Base-by-base conservation (phyloP, 2,329 filamentous ascomycete genomes). In the Aspergillus sp. region DNA sequence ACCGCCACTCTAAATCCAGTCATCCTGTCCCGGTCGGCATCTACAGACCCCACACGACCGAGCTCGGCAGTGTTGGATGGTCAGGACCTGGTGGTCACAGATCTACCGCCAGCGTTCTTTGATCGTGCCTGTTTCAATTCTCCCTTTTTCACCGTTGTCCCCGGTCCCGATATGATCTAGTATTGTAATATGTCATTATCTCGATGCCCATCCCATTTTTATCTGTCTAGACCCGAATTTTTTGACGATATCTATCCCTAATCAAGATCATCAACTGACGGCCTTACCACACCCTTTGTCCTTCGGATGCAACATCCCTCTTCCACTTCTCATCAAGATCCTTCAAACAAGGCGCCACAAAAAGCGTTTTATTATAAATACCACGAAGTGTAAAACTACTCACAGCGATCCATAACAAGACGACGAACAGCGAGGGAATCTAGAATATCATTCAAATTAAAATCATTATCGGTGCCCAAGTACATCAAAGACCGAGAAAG, bases 121-220 rank as follows among this genome's bases (percentile, higher is more conserved):
- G 60, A 62, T 42, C 60, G 59, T 4, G 61, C 60, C 2, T 62
- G 60, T 36, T 60, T 59, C 40, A 60, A 58, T 32, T 48, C 58
- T 31, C 57, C 58, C 0, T 60, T 59, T 43, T 60, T 60, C 40
- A 59, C 51, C 2, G 49, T 53, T 2, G 50, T 60, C 26, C 51
- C 58, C 10, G 57, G 57, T 27, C 59, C 59, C 44, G 53, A 60
- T 41, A 50, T 58, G 19, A 19, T 19, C 19, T 19, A 19, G 19
- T n/a, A n/a, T n/a, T n/a, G n/a, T 19, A 19, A 19, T 19, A 2
- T 19, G 19, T 19, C 19, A 19, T 19, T 19, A 19, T 19, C n/a
- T n/a, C n/a, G n/a, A n/a, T n/a, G n/a, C n/a, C n/a, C n/a, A n/a
- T n/a, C n/a, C n/a, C n/a, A n/a, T n/a, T n/a, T n/a, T n/a, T n/a